A percentile compares a stretch with the other conserved stretches of the same genome.
Evolutionary conservation across 2,329 filamentous ascomycete species (phyloP).

Genomic region (Trichophyton rubrum): DNA sequence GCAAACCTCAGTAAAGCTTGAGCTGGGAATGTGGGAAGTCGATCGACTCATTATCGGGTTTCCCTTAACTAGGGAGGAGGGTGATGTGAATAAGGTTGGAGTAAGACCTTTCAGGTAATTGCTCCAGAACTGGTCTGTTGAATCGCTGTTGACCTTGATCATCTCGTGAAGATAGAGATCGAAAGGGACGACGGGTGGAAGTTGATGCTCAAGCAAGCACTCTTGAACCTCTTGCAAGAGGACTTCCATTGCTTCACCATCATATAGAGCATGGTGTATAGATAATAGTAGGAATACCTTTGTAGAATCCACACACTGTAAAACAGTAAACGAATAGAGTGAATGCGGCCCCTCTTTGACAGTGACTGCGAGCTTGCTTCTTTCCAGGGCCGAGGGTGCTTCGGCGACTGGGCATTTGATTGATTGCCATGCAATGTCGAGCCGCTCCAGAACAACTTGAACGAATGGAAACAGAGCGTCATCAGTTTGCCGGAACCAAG

Average conservation of each 20-base stretch:
- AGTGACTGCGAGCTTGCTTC: conserved; percentile 27
- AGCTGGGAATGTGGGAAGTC: conserved; percentile 7
- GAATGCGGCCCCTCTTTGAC: conserved; percentile 17
- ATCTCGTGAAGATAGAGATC: conserved; percentile 52
- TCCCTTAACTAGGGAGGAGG: not conserved
- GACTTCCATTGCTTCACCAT: conserved; percentile 61
- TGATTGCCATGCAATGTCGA: conserved; percentile 33
- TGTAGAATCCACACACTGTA: conserved; percentile 8
- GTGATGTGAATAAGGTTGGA: conserved; percentile 22
- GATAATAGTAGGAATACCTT: conserved; percentile 31
- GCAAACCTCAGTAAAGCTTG: conserved; percentile 29
- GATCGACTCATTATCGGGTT: conserved; percentile 14
- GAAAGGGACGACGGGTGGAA: conserved; percentile 46
- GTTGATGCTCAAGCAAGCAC: conserved; percentile 35
- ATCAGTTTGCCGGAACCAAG: conserved; percentile 58
- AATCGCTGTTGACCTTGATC: conserved; percentile 35
- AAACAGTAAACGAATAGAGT: conserved; percentile 16
- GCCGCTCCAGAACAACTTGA: conserved; percentile 53
- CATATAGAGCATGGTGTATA: conserved; percentile 76
- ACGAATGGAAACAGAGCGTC: conserved; percentile 50
- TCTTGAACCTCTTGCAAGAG: conserved; percentile 60
- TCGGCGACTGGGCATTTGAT: conserved; percentile 31
- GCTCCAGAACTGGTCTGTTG: conserved; percentile 55
- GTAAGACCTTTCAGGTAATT: conserved; percentile 42
- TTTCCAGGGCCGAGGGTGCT: conserved; percentile 33